Percentiles rank a stretch among this genome's conserved stretches.
Evolutionary conservation across 1,284 basidiomycete species (phyloP).

Genomic region (Apiotrichum brassicae): DNA sequence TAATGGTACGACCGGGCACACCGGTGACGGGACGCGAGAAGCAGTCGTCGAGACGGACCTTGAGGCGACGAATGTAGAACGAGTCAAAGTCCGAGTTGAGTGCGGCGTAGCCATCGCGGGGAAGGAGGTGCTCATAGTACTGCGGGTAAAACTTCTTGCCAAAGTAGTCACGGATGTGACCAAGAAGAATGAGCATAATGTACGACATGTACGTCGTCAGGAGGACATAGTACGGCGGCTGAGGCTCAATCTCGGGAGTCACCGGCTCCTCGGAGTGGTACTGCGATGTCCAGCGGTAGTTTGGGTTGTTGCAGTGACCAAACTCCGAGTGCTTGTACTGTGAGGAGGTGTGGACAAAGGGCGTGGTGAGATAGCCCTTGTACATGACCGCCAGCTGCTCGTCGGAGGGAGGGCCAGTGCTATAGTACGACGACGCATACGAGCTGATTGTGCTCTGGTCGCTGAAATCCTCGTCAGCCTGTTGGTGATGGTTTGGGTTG

Average conservation of each 20-base stretch:
- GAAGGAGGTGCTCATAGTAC: conserved; percentile 73
- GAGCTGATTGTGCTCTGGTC: conserved; percentile 36
- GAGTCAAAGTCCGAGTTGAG: conserved; percentile 98
- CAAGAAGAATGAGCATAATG: conserved; percentile 77
- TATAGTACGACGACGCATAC: conserved; percentile 30
- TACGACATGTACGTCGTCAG: conserved; percentile 89
- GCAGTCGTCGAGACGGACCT: conserved; percentile 90
- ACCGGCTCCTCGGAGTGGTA: conserved; percentile 49
- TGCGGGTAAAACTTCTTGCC: conserved; percentile 75
- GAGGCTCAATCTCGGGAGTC: conserved; percentile 55
- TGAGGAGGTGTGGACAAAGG: conserved; percentile 33
- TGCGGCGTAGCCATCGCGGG: conserved; percentile 82
- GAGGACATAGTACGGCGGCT: conserved; percentile 84
- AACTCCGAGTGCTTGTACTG: conserved; percentile 44
- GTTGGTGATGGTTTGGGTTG: conserved; percentile 17
- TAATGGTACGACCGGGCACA: conserved; percentile 89
- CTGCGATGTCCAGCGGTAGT: conserved; percentile 46
- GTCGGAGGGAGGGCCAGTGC: conserved; percentile 2
- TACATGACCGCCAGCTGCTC: conserved; percentile 38
- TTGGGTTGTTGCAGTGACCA: conserved; percentile 44
- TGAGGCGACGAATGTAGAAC: conserved; percentile 95
- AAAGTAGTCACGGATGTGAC: conserved; percentile 90
- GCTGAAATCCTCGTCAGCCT: conserved; percentile 29
- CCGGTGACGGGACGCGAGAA: conserved; percentile 91
- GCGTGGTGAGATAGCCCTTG: conserved; percentile 37